Conservation (phyloP, 2,329 filamentous ascomycete species). For the Helicocarpus griseus region DNA sequence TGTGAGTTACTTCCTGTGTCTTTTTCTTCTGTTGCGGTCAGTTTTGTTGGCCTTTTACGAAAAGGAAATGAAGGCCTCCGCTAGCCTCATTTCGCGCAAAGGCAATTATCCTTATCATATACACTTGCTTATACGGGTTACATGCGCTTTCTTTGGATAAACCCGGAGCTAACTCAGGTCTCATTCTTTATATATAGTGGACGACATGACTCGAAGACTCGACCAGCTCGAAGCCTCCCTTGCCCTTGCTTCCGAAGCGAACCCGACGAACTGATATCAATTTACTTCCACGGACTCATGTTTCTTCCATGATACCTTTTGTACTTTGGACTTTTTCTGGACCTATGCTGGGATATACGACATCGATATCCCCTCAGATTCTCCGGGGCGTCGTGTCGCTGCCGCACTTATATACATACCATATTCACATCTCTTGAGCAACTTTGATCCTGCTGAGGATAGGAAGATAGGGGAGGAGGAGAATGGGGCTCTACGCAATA, state of each 20-base stretch:
- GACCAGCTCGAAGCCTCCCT: constrained; percentile 74
- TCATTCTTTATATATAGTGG: constrained; percentile 55
- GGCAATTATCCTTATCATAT: not conserved
- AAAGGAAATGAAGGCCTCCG: not conserved
- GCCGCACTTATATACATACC: no score
- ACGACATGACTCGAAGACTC: constrained; percentile 80
- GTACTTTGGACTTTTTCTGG: not conserved
- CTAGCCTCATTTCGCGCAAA: not conserved
- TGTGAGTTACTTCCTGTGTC: constrained; percentile 45
- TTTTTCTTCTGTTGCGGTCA: no score
- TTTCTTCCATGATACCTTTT: constrained; percentile 10
- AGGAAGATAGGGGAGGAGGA: no score
- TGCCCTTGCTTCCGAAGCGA: constrained; percentile 41
- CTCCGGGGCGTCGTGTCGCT: no score
- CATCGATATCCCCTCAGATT: no score
- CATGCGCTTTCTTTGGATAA: not conserved
- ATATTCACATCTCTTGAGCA: no score
- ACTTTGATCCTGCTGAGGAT: no score
- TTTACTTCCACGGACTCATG: constrained; percentile 5
- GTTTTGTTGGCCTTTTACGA: not conserved
- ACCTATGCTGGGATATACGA: no score
- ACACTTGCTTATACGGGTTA: not conserved
- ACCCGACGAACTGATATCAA: constrained; percentile 22
- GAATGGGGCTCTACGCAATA: no score
- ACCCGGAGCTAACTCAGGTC: not conserved